These are phyloP conservation scores for Pseudogymnoascus sp. DNA, from an alignment of 2,329 filamentous ascomycete species.

Conservation along the genomic window DNA sequence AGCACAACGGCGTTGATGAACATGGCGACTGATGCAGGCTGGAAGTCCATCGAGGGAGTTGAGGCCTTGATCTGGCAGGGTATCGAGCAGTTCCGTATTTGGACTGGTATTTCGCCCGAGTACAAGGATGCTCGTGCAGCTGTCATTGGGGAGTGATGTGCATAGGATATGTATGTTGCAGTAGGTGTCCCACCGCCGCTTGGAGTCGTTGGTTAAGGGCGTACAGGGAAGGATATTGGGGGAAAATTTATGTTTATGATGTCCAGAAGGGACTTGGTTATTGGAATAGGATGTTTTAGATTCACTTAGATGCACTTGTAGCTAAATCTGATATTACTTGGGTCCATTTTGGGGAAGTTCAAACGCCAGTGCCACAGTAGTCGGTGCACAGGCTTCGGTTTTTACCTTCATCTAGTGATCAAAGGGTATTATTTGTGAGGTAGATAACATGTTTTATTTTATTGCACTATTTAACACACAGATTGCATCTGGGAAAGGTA, in stretches of 20 bases:
- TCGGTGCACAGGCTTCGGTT: not conserved
- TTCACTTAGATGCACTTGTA: not conserved
- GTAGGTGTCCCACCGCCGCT: not conserved
- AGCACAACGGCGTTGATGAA: constrained; percentile 76
- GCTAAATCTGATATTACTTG: not conserved
- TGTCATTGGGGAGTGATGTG: constrained; percentile 36
- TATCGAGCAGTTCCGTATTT: constrained; percentile 61
- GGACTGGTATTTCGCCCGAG: constrained; percentile 73
- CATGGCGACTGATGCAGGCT: constrained; percentile 68
- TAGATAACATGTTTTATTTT: not conserved
- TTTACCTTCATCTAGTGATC: not conserved
- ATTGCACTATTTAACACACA: not conserved
- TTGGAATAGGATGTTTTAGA: not conserved
- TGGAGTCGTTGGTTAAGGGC: constrained; percentile 1
- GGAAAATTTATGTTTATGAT: not conserved
- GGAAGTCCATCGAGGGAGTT: constrained; percentile 77
- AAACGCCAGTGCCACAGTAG: not conserved
- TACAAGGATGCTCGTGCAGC: constrained; percentile 61
- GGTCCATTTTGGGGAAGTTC: not conserved
- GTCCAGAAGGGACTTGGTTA: not conserved
- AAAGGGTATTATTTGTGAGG: not conserved
- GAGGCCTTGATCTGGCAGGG: constrained; percentile 87
- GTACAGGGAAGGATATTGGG: not conserved
- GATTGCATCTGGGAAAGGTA: not conserved
- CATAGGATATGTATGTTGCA: not conserved